Conservation (phyloP, 352 stramenopile genomes). For the Pythium aquatile region DNA sequence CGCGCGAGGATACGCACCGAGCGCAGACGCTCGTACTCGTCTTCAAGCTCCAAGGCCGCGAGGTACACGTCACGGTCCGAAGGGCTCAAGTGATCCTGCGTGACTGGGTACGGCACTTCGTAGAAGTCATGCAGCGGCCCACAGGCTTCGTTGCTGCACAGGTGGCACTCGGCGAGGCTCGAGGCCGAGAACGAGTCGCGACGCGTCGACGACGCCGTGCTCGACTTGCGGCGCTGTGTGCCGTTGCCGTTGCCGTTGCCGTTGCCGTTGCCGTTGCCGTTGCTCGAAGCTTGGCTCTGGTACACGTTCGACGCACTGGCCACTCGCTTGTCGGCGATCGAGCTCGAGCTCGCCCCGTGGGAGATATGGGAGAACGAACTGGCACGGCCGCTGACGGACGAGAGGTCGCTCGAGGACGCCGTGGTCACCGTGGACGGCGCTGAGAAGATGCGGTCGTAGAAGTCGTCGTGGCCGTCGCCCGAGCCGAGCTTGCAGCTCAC, state of each 20-base stretch:
- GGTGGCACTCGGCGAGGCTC: constrained; percentile 34
- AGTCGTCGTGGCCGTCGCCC: constrained; percentile 44
- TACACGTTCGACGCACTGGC: constrained; percentile 23
- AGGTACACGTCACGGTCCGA: constrained; percentile 55
- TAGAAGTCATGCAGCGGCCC: constrained; percentile 45
- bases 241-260: neutral
- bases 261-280: constrained; percentile 4
- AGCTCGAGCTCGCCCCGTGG: neutral
- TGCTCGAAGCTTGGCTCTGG: neutral
- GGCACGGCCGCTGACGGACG: constrained; percentile 15
- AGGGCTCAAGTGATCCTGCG: constrained; percentile 44
- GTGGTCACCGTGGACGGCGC: constrained; percentile 31
- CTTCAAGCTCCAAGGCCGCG: constrained; percentile 43
- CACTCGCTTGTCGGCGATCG: constrained; percentile 19
- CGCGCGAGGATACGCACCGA: constrained; percentile 43
- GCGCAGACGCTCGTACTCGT: constrained; percentile 51
- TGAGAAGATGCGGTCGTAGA: constrained; percentile 66
- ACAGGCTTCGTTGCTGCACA: constrained; percentile 66
- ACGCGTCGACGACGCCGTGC: constrained; percentile 35
- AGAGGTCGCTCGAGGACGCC: constrained; percentile 26
- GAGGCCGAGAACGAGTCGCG: constrained; percentile 40
- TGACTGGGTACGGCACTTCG: constrained; percentile 66
- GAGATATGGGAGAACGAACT: constrained; percentile 32
- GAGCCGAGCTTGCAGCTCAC: constrained; percentile 78
- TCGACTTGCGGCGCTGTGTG: constrained; percentile 45